These are phyloP conservation scores for Balamuthia mandrillaris DNA, from an alignment of 208 protist species.

Conservation along the genomic window DNA sequence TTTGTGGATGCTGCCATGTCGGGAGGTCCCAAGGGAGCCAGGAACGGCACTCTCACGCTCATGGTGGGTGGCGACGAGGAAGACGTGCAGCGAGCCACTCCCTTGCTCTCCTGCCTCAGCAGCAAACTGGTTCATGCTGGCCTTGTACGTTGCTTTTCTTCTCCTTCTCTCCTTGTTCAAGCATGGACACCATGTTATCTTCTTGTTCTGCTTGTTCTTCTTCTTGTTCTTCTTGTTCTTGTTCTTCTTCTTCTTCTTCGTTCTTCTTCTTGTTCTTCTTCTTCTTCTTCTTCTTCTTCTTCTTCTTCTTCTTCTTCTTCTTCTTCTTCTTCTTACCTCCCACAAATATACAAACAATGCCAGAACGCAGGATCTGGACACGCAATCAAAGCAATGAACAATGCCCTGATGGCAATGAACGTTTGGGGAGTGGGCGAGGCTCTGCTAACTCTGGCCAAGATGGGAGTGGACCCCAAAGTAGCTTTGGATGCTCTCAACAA, in stretches of 20 bases:
- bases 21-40: not conserved
- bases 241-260: not conserved
- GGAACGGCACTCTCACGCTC: not conserved
- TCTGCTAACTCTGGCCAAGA: constrained; percentile 1
- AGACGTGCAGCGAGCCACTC: not conserved
- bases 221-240: not conserved
- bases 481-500: constrained; percentile 11
- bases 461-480: constrained; percentile 1
- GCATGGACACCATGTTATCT: no score
- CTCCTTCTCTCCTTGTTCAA: not conserved
- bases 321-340: not conserved
- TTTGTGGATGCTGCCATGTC: constrained; percentile 15
- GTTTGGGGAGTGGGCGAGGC: constrained; percentile 8
- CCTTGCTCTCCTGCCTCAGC: not conserved
- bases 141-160: not conserved
- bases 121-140: constrained; percentile 23
- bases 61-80: constrained; percentile 18
- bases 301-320: not conserved
- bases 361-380: not conserved
- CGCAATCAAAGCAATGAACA: constrained; percentile 28
- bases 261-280: not conserved
- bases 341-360: not conserved
- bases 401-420: not conserved
- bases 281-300: not conserved
- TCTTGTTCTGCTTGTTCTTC: not conserved